phyloP scores from a whole-genome alignment of 768 basidiomycete species.

The Leucocoprinus leucothites region DNA sequence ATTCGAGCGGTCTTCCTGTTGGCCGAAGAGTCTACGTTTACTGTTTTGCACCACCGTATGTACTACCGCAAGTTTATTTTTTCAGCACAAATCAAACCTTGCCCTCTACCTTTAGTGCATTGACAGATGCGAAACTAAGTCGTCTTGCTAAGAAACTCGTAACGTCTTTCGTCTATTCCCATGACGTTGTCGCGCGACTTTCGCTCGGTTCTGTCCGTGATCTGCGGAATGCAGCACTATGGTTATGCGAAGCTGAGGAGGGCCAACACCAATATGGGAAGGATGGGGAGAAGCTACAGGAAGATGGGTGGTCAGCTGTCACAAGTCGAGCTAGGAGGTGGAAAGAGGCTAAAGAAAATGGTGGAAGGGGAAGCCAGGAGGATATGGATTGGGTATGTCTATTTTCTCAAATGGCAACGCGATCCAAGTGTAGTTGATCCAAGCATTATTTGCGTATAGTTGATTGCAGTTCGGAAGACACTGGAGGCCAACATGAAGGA shows the following conservation, averaged over 20 bases:
- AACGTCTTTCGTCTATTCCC: constrained; percentile 77
- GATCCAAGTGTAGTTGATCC: constrained; percentile 7
- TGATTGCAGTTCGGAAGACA: constrained; percentile 77
- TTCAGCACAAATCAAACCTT: not conserved
- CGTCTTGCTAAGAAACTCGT: constrained; percentile 61
- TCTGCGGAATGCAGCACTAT: constrained; percentile 67
- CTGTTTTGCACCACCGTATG: constrained; percentile 79
- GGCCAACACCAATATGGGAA: constrained; percentile 15
- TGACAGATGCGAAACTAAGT: constrained; percentile 59
- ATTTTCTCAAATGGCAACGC: not conserved
- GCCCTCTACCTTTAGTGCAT: constrained; percentile 38
- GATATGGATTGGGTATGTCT: constrained; percentile 53
- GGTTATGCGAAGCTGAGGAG: constrained; percentile 74
- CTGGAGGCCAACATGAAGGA: constrained; percentile 82
- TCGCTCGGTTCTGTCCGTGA: constrained; percentile 78
- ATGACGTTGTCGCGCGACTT: constrained; percentile 76
- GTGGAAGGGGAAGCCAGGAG: constrained; percentile 37
- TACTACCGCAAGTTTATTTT: constrained; percentile 13
- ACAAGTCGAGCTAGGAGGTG: constrained; percentile 50
- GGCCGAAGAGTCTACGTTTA: constrained; percentile 69
- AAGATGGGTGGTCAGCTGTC: constrained; percentile 52
- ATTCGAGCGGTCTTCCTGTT: constrained; percentile 67
- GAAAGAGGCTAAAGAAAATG: constrained; percentile 60
- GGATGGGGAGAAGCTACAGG: constrained; percentile 29
- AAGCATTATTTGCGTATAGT: constrained; percentile 39